Evolutionary conservation across 2,329 filamentous ascomycete genomes (phyloP).

Genomic region (Amphichorda felina): DNA sequence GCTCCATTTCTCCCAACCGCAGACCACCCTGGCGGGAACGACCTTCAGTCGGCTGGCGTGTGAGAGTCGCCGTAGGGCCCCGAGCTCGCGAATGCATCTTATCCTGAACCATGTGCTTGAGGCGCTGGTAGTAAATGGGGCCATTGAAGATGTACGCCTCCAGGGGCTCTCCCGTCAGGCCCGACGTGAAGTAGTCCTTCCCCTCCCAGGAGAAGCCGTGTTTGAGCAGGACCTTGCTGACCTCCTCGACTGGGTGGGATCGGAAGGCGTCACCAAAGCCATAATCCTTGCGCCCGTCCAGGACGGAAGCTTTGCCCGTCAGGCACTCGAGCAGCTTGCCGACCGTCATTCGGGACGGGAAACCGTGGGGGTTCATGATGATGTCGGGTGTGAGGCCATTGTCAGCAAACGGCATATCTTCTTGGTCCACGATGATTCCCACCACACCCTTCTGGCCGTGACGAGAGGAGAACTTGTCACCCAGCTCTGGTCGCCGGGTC

Average conservation of each 20-base stretch:
- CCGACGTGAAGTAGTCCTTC: slow-evolving; percentile 92
- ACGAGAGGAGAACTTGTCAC: slow-evolving; percentile 96
- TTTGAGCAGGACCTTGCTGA: slow-evolving; percentile 73
- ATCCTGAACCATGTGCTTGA: slow-evolving; percentile 99
- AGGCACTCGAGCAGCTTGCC: slow-evolving; percentile 95
- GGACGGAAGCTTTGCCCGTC: slow-evolving; percentile 83
- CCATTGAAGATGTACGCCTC: slow-evolving; percentile 98
- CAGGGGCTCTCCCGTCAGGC: slow-evolving; percentile 86
- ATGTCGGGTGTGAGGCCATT: slow-evolving; percentile 88
- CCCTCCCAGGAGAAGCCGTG: slow-evolving; percentile 94
- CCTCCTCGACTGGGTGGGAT: slow-evolving; percentile 74
- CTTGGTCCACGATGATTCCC: slow-evolving; percentile 91
- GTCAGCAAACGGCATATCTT: slow-evolving; percentile 94
- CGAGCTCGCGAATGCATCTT: slow-evolving; percentile 97
- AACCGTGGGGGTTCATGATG: slow-evolving; percentile 99
- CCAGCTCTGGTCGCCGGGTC: slow-evolving; percentile 85
- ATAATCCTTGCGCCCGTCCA: slow-evolving; percentile 78
- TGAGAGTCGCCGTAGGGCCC: slow-evolving; percentile 83
- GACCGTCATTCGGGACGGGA: slow-evolving; percentile 98
- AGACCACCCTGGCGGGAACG: slow-evolving; percentile 85
- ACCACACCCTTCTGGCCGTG: slow-evolving; percentile 98
- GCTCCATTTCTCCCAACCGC: slow-evolving; percentile 95
- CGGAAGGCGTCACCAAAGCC: slow-evolving; percentile 73
- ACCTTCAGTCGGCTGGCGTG: slow-evolving; percentile 91
- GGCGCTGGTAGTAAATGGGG: slow-evolving; percentile 97